Evolutionary conservation across 192 early-diverging fungal genomes (phyloP), one percentile per base, ranked within the genome.

Genomic region (Linnemannia exigua): DNA sequence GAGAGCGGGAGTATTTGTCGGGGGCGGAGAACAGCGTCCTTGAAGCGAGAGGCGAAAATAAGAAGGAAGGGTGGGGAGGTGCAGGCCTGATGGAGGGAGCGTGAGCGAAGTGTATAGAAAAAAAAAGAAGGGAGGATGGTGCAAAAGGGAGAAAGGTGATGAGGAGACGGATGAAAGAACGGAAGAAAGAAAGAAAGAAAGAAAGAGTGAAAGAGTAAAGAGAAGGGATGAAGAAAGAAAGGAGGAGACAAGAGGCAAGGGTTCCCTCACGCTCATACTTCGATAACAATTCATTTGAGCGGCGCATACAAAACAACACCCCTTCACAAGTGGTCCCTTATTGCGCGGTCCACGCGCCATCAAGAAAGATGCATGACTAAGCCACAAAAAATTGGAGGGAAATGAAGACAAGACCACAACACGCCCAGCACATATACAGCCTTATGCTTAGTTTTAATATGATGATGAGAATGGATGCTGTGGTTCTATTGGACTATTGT

Each of bases 401-500:
- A 44, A 44, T 6, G 9, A 44, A 33, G 28, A 63, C 28, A 31
- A 9, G 22, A 54, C 25, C 7, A 25, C 25, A 54, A 25, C 52
- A 54, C 12, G 20, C n/a, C 9, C 3, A 6, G 22, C 51, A 28
- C 25, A 14, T 63, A 25, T 15, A 63, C 11, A 28, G 8, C 9
- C 28, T 9, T 28, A 63, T 63, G 58, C 58, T 63, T 33, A 9
- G 58, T 63, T 63, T 63, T 63, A 63, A 31, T 63, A 63, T 63
- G 58, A 61, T 61, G 58, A 63, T n/a, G n/a, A n/a, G 25, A 54
- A 54, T 54, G 58, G 58, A 63, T 63, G 58, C 58, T 63, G 58
- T 63, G 41, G 58, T 63, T 63, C 58, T 63, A 63, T 44, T 63
- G 58, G 58, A 63, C 58, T 63, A 63, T 63, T 63, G 58, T 63